phyloP scores from a whole-genome alignment of 352 stramenopile genomes.

The Elongisporangium senticosum region DNA sequence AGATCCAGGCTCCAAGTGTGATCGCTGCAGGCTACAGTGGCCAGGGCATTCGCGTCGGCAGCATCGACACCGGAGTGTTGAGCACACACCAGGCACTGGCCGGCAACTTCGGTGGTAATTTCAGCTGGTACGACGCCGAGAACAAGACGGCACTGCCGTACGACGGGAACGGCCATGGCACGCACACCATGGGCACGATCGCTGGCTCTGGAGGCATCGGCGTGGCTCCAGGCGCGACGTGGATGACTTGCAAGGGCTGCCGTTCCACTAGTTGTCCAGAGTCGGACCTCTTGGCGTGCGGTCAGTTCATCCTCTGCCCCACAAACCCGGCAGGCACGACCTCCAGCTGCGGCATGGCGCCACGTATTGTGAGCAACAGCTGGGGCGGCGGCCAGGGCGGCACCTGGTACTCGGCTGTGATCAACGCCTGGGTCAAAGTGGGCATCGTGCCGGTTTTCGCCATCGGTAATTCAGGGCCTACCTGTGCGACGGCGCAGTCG shows the following conservation, averaged over 20 bases:
- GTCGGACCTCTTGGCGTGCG: constrained; percentile 4
- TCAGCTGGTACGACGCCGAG: constrained; percentile 17
- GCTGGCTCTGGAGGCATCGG: constrained; percentile 10
- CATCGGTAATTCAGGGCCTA: constrained; percentile 11
- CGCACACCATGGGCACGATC: constrained; percentile 16
- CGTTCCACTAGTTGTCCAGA: constrained; percentile 2
- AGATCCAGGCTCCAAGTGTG: constrained; percentile 10
- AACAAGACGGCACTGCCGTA: constrained; percentile 12
- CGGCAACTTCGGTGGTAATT: constrained; percentile 11
- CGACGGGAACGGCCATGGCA: constrained; percentile 11
- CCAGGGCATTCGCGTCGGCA: constrained; percentile 9
- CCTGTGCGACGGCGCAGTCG: constrained; percentile 7
- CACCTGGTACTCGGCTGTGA: constrained; percentile 7
- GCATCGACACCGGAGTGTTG: constrained; percentile 17
- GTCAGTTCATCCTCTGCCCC: constrained; percentile 8
- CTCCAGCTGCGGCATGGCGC: constrained; percentile 5
- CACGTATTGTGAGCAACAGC: constrained; percentile 14
- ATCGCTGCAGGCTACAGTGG: constrained; percentile 10
- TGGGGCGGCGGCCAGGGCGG: constrained; percentile 8
- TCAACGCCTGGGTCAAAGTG: constrained; percentile 16
- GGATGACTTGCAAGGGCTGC: constrained; percentile 14
- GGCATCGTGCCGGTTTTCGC: constrained; percentile 24
- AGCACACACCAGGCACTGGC: constrained; percentile 14
- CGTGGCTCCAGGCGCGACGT: constrained; percentile 11
- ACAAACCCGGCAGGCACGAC: constrained; percentile 1